Evolutionary conservation across 2,329 filamentous ascomycete species (phyloP), one percentile per base, ranked within the genome.

Genomic region (Neocatenulostroma microsporum): DNA sequence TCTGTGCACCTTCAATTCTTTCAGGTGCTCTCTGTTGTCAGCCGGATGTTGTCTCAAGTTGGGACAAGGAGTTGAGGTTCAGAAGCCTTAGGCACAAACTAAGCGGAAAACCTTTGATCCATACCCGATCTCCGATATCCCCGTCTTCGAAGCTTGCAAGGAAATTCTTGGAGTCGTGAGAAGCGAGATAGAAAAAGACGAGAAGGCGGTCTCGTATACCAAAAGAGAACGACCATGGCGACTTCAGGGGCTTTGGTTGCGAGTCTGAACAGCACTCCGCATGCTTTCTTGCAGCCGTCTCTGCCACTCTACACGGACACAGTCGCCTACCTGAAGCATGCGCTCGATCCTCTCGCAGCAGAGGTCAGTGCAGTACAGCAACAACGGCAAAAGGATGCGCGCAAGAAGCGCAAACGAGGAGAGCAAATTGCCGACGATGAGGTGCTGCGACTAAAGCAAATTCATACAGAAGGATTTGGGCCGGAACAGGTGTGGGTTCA

Each of bases 401-500:
- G 78, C 49, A 80, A 75, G 61, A 93, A 94, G 68, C 72, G 84
- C 45, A 94, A 91, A 69, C 72, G 84, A 48, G 70, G 69, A 7
- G 69, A 72, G 30, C 62, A 59, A 3, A 64, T 70, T 34, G 35
- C 33, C 4, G 62, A 62, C 21, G 46, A 63, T 31, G 63, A 74
- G 46, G 66, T 82, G 2, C 56, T 95, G 45, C 86, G 86, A 52
- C 68, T 94, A 52, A 80, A 83, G 51, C 87, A 84, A 61, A 68
- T 98, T 12, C 84, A 95, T 57, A 69, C 86, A 5, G 78, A 94
- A 39, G 91, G 89, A 0, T 94, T 96, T 50, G 84, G 83, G 51
- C 80, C 84, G 9, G 77, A 80, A 14, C 89, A 96, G 62, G 80
- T 98, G 28, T 98, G 89, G 84, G 85, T 95, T 61, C 91, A 98